Base-by-base conservation (phyloP, 352 stramenopile genomes). In the Globisporangium lucens region DNA sequence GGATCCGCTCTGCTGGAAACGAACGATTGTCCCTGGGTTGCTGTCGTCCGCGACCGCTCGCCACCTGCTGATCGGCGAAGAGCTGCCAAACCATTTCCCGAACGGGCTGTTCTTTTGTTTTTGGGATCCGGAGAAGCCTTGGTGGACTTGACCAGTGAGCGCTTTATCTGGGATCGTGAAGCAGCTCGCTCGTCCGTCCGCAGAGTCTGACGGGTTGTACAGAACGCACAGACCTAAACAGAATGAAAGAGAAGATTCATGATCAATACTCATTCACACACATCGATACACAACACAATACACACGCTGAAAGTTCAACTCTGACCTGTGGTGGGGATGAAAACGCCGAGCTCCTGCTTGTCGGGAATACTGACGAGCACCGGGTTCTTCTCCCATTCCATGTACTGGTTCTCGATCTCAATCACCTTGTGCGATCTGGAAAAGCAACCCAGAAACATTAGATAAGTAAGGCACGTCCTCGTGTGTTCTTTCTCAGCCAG, bases 391-490 rank as follows among this genome's bases (percentile, higher is more conserved):
- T 89, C 83, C 77, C 78, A 89, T 17, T 87, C 77, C 80, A 89
- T 89, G 61, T 86, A 83, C 58, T 89, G 75, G 43, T 71, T 85
- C 67, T 91, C 83, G 35, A 91, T 75, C 61, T 91, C 83, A 27
- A 89, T 67, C 7, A 87, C 71, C 20, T 62, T 83, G 67, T 89
- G 80, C 17, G 69, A 73, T 47, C 82, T 89, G 13, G 2, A 47
- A 33, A 51, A 4, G 1, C 22, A 38, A 29, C 9, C 4, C 35
- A 47, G 38, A 38, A 12, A 10, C 9, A 8, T 38, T 38, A 6
- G 17, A 29, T 15, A 33, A 33, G 29, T 33, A 33, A 30, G 46
- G 22, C 33, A 53, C 13, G 20, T 47, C 9, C 7, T 38, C 35
- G 35, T 38, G 35, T 38, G 35, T 38, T 38, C 35, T 33, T 38